Percentiles rank a stretch among this genome's conserved stretches.
phyloP scores from a whole-genome alignment of 495 filamentous ascomycete species.

The Xylaria grammica region DNA sequence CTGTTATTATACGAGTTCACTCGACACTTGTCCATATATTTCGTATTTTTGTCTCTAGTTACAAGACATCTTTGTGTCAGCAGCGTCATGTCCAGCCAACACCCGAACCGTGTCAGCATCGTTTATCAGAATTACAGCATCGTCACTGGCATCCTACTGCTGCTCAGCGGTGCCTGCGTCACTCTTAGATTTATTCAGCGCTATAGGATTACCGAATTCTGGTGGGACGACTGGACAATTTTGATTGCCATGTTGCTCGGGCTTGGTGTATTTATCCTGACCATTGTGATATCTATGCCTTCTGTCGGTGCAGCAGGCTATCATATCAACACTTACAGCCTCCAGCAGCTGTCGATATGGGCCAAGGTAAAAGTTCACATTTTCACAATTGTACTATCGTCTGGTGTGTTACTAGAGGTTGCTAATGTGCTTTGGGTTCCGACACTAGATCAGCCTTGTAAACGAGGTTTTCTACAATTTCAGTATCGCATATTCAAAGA shows the following conservation, averaged over 20 bases:
- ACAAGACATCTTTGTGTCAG: too few relatives aligned
- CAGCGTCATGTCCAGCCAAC: not conserved
- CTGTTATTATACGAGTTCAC: too few relatives aligned
- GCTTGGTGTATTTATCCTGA: not conserved
- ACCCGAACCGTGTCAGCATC: not conserved
- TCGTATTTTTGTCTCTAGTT: too few relatives aligned
- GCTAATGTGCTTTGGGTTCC: too few relatives aligned
- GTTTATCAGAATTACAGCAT: not conserved
- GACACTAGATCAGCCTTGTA: not conserved
- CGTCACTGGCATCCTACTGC: not conserved
- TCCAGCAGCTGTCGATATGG: not conserved
- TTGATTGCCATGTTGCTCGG: not conserved
- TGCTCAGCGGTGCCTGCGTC: not conserved
- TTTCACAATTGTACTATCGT: too few relatives aligned
- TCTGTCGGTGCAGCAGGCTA: constrained; percentile 6
- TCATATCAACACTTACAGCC: not conserved
- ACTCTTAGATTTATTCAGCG: not conserved
- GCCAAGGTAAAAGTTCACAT: not conserved
- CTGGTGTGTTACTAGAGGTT: too few relatives aligned
- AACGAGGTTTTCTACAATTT: constrained; percentile 4
- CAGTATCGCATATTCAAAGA: not conserved
- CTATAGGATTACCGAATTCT: not conserved
- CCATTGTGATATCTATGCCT: not conserved
- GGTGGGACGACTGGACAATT: constrained; percentile 15
- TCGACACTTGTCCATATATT: too few relatives aligned